These are phyloP conservation scores for Ceratobasidium sp. DNA, from an alignment of 1,284 basidiomycete species.

Conservation along the genomic window DNA sequence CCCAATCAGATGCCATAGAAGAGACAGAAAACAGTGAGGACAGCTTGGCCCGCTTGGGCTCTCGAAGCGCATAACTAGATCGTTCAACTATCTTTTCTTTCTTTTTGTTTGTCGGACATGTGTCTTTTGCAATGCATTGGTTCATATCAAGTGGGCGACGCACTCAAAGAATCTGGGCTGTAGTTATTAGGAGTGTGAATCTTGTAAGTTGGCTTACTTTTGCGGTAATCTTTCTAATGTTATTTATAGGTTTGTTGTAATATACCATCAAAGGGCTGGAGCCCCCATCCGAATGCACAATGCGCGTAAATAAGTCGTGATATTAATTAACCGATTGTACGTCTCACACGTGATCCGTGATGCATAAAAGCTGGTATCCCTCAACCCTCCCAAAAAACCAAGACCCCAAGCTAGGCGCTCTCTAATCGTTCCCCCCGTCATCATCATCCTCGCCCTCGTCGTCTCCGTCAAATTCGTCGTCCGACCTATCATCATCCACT, in stretches of 20 bases:
- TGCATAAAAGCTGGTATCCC: not conserved
- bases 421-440: slow-evolving; percentile 21
- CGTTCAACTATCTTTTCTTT: slow-evolving; percentile 23
- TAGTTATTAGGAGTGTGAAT: not conserved
- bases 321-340: slow-evolving; percentile 18
- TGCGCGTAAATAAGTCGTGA: not conserved
- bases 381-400: not conserved
- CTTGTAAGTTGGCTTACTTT: slow-evolving; percentile 2
- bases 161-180: slow-evolving; percentile 41
- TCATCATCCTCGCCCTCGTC: slow-evolving; percentile 46
- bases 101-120: slow-evolving; percentile 10
- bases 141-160: slow-evolving; percentile 37
- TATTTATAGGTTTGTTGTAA: not conserved
- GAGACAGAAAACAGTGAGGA: slow-evolving; percentile 49
- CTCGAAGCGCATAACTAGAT: slow-evolving; percentile 44
- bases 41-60: slow-evolving; percentile 47
- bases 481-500: slow-evolving; percentile 58
- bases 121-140: slow-evolving; percentile 18
- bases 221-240: not conserved
- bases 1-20: slow-evolving; percentile 48
- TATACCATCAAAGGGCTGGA: not conserved
- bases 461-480: slow-evolving; percentile 58
- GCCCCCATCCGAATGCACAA: not conserved
- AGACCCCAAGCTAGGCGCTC: not conserved
- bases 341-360: not conserved